A percentile compares a stretch with the other conserved stretches of the same genome.
Evolutionary conservation across 1,284 basidiomycete species (phyloP).

Genomic region (Marasmius tenuissimus): DNA sequence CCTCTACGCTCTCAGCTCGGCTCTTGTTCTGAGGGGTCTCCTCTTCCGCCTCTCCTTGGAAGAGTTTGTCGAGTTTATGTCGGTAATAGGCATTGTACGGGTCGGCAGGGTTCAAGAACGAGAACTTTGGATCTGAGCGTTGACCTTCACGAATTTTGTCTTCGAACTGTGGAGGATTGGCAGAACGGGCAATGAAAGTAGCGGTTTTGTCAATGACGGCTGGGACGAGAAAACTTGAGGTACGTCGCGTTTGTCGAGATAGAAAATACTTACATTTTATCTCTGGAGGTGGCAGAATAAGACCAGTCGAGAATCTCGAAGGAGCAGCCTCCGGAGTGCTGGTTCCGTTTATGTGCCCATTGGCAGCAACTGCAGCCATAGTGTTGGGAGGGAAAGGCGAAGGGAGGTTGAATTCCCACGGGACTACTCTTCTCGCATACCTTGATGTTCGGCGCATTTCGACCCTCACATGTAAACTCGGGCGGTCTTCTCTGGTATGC

Average conservation of each 20-base stretch:
- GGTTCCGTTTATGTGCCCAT: conserved; percentile 39
- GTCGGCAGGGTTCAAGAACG: conserved; percentile 92
- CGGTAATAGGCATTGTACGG: conserved; percentile 98
- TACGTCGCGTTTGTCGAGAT: conserved; percentile 1
- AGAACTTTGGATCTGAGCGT: conserved; percentile 94
- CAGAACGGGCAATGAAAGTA: conserved; percentile 87
- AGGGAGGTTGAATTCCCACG: conserved; percentile 30
- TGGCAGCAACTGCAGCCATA: conserved; percentile 41
- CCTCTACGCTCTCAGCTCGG: conserved; percentile 33
- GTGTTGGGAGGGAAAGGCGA: conserved; percentile 8
- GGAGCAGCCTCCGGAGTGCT: conserved; percentile 37
- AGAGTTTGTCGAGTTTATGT: conserved; percentile 79
- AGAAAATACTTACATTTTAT: conserved; percentile 72
- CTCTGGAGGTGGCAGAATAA: conserved; percentile 91
- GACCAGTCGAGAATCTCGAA: conserved; percentile 69
- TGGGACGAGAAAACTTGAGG: conserved; percentile 27
- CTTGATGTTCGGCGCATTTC: conserved; percentile 79
- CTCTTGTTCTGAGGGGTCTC: conserved; percentile 50
- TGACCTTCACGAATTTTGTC: conserved; percentile 95
- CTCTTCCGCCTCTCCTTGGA: conserved; percentile 74
- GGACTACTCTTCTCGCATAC: conserved; percentile 16
- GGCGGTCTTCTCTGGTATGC: conserved; percentile 79
- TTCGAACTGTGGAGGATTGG: conserved; percentile 88
- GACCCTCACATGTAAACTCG: conserved; percentile 62
- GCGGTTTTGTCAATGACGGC: conserved; percentile 97